Evolutionary conservation across 192 early-diverging fungal species (phyloP).

Genomic region (Spizellomyces punctatus): DNA sequence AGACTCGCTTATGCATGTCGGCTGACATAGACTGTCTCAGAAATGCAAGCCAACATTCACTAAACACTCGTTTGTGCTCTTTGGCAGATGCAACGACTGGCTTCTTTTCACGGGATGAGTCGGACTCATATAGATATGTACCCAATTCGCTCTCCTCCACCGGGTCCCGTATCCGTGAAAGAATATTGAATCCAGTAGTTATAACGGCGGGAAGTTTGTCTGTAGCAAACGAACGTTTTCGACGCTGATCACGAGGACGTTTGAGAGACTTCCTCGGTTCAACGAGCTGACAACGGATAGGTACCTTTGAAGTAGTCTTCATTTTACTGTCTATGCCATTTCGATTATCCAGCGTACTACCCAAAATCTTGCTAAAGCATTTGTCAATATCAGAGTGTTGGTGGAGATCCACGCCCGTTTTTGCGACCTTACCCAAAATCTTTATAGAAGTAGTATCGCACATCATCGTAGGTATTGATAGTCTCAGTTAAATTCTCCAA

Average conservation of each 20-base stretch:
- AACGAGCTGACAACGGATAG: too few species aligned
- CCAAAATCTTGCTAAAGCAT: too few species aligned
- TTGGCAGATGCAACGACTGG: conserved; percentile 17
- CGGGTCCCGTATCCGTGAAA: conserved; percentile 20
- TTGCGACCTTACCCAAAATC: conserved; percentile 39
- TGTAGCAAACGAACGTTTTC: conserved; percentile 5
- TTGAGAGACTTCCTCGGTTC: too few species aligned
- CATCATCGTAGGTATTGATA: conserved; percentile 82
- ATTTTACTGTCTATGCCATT: too few species aligned
- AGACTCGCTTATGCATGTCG: conserved; percentile 78
- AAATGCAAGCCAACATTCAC: conserved; percentile 79
- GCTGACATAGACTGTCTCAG: conserved; percentile 70
- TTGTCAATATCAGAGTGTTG: too few species aligned
- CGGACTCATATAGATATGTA: neutral
- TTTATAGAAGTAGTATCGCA: conserved; percentile 83
- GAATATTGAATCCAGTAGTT: conserved; percentile 10
- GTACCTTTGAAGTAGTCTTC: too few species aligned
- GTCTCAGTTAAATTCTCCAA: conserved; percentile 65
- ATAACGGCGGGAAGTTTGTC: conserved; percentile 20
- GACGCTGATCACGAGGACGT: neutral
- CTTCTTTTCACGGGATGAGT: neutral
- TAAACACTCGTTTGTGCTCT: conserved; percentile 72
- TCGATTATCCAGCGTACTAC: too few species aligned
- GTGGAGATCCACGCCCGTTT: too few species aligned
- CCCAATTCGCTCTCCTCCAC: conserved; percentile 5